Conservation (phyloP, 2,329 filamentous ascomycete species). For the Penicillium sp. region DNA sequence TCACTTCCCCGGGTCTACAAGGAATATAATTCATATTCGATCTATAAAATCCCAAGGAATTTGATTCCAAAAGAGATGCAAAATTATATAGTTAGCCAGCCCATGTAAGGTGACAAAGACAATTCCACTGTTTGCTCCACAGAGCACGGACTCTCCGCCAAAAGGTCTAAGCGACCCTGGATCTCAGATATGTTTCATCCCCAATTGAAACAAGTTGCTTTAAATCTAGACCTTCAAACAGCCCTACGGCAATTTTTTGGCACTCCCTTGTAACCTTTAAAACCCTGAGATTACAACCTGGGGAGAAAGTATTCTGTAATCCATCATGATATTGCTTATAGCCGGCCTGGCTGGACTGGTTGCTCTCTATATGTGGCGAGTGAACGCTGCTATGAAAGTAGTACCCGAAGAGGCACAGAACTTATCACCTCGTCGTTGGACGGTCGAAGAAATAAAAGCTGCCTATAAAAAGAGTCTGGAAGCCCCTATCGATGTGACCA, state of each 20-base stretch:
- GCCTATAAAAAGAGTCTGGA: conserved; percentile 31
- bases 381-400: conserved; percentile 28
- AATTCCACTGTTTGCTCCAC: too few relatives aligned
- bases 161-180: conserved; percentile 21
- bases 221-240: not conserved
- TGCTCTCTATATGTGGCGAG: conserved; percentile 30
- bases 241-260: not conserved
- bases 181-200: not conserved
- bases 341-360: conserved; percentile 14
- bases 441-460: conserved; percentile 31
- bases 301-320: not conserved
- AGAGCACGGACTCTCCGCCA: not conserved
- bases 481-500: conserved; percentile 32
- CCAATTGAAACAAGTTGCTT: not conserved
- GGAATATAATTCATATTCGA: not conserved
- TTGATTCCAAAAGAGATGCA: too few relatives aligned
- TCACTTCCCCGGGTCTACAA: too few relatives aligned
- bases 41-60: not conserved
- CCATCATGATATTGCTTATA: conserved; percentile 12
- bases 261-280: not conserved
- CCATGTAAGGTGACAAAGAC: too few relatives aligned
- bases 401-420: conserved; percentile 28
- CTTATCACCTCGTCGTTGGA: conserved; percentile 34
- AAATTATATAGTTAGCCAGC: too few relatives aligned
- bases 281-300: not conserved